Evolutionary conservation across 805 yeast genomes (phyloP), one percentile per base, ranked within the genome.

Genomic region (Yamadazyma sp.): DNA sequence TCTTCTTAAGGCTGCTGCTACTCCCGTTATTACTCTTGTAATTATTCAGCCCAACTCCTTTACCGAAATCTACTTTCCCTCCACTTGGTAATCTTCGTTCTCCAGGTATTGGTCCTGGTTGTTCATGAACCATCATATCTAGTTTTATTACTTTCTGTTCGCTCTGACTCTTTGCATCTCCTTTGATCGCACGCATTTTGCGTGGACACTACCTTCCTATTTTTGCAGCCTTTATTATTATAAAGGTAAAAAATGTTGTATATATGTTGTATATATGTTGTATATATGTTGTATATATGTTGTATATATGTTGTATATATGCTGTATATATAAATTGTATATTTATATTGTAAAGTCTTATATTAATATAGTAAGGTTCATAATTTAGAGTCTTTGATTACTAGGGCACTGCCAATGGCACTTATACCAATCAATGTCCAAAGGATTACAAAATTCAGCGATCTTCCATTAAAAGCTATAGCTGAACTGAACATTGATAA

Each of bases 401-500:
- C 21, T 15, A 23, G 12, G 14, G 37, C 21, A 21, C 27, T 24
- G 13, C 80, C 75, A 31, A 82, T 81, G 14, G 78, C 48, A 16
- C 65, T 51, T 34, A 83, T 70, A 1, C 94, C 94, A 4, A 69
- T 13, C 23, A 82, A 58, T 27, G 76, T 65, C 82, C 87, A 82
- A 4, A 60, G 47, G 36, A 82, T 52, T 2, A 81, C 85, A 7
- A 58, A 61, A 20, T 72, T 72, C 36, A 82, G 82, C 18, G 75
- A 65, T 12, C 45, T 34, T 6, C 89, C 94, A 22, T 93, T 88
- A 55, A 86, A 86, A 0, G 80, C 73, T 20, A 86, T 75, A 0
- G 94, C 86, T 13, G 89, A 77, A 8, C 88, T 84, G 52, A 85
- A 80, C 94, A 89, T 85, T 47, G 88, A 89, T 28, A 87, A 60